Evolutionary conservation across 2,329 filamentous ascomycete species (phyloP).

Genomic region (Aspergillus sp.): DNA sequence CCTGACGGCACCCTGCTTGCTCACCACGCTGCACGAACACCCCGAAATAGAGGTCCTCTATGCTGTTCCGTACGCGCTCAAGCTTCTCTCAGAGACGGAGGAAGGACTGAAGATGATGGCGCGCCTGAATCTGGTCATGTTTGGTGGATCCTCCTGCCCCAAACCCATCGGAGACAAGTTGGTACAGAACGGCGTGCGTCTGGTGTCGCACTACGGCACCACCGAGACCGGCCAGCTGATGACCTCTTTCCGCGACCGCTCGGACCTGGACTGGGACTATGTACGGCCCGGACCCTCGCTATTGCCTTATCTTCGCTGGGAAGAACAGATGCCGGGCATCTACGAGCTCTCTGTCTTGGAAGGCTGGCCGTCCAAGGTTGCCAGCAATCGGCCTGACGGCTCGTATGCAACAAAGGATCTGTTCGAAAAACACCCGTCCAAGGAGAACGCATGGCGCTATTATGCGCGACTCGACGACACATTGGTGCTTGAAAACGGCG

Average conservation of each 20-base stretch:
- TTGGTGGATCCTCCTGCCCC: conserved; percentile 58
- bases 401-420: conserved; percentile 51
- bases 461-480: conserved; percentile 48
- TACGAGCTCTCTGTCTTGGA: conserved; percentile 37
- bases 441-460: conserved; percentile 49
- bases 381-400: conserved; percentile 47
- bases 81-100: conserved; percentile 59
- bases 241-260: conserved; percentile 56
- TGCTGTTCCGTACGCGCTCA: conserved; percentile 63
- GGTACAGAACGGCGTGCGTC: conserved; percentile 53
- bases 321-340: conserved; percentile 34
- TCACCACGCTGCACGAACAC: conserved; percentile 44
- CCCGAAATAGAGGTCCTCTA: conserved; percentile 56
- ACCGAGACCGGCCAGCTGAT: conserved; percentile 64
- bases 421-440: conserved; percentile 45
- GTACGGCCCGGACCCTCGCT: conserved; percentile 46
- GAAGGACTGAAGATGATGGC: conserved; percentile 52
- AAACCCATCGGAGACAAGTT: conserved; percentile 59
- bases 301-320: conserved; percentile 43
- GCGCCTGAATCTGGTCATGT: conserved; percentile 54
- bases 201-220: conserved; percentile 58
- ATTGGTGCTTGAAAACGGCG: conserved; percentile 50
- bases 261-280: conserved; percentile 62
- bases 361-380: conserved; percentile 39
- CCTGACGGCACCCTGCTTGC: conserved; percentile 50